Percentiles rank a stretch among this genome's conserved stretches.
Conservation (phyloP, 768 basidiomycete genomes). For the Leccinum sublutescens region DNA sequence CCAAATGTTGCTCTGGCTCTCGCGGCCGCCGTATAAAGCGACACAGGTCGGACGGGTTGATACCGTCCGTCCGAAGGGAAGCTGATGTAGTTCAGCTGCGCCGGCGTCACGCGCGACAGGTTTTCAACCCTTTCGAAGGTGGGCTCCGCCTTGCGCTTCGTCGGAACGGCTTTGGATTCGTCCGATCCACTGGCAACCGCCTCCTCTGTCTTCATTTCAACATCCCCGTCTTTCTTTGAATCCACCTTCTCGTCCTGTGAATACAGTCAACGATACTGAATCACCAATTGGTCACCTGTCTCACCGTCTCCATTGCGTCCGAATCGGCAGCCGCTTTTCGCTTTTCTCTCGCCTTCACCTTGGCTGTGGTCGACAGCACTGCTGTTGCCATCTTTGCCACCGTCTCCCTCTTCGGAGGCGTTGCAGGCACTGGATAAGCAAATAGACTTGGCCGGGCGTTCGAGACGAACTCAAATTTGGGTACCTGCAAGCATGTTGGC, state of each 20-base stretch:
- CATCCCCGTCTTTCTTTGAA: conserved; percentile 57
- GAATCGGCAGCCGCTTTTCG: conserved; percentile 83
- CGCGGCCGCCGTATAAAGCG: conserved; percentile 39
- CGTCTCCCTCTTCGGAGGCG: conserved; percentile 90
- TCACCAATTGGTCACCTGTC: conserved; percentile 22
- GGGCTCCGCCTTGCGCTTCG: conserved; percentile 71
- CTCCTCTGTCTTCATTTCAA: conserved; percentile 79
- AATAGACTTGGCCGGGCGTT: conserved; percentile 90
- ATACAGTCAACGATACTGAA: conserved; percentile 14
- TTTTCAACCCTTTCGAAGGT: conserved; percentile 75
- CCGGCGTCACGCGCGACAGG: conserved; percentile 89
- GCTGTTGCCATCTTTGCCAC: conserved; percentile 91
- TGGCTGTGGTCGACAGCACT: conserved; percentile 95
- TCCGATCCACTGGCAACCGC: conserved; percentile 54
- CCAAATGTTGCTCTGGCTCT: conserved; percentile 31
- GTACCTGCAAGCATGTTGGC: conserved; percentile 56
- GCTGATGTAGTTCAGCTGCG: conserved; percentile 79
- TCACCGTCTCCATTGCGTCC: conserved; percentile 80
- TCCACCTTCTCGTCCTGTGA: conserved; percentile 55
- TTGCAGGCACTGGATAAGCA: conserved; percentile 84
- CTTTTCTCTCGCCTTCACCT: conserved; percentile 94
- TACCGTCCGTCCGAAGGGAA: conserved; percentile 82
- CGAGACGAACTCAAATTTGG: conserved; percentile 88
- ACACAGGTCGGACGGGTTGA: conserved; percentile 83
- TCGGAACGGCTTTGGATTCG: conserved; percentile 48